Evolutionary conservation across 2,329 filamentous ascomycete species (phyloP).

Genomic region (Raffaelea arxii): DNA sequence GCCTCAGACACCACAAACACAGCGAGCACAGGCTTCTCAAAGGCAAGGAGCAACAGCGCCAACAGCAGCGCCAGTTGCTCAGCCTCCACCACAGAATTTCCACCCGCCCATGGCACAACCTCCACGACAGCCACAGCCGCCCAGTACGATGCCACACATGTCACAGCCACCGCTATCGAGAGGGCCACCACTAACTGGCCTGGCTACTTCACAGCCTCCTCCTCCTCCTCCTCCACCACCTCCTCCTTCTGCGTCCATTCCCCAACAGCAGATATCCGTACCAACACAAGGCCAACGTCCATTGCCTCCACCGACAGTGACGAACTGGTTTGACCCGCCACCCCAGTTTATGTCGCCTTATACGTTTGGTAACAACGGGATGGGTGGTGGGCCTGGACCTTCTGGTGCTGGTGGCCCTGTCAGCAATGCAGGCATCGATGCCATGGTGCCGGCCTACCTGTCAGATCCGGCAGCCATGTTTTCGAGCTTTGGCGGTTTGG

Average conservation of each 20-base stretch:
- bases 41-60: not conserved
- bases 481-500: slow-evolving; percentile 14
- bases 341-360: slow-evolving; percentile 45
- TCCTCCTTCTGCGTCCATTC: slow-evolving; percentile 17
- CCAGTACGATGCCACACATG: too few relatives aligned
- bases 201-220: not conserved
- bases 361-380: slow-evolving; percentile 27
- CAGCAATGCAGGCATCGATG: too few relatives aligned
- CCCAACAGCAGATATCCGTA: slow-evolving; percentile 23
- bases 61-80: too few relatives aligned
- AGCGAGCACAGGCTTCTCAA: slow-evolving; percentile 4
- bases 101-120: not conserved
- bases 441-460: slow-evolving; percentile 15
- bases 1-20: not conserved
- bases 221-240: not conserved
- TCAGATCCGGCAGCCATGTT: slow-evolving; percentile 14
- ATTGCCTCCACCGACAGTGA: slow-evolving; percentile 28
- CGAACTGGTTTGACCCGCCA: slow-evolving; percentile 43
- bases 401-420: too few relatives aligned
- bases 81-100: not conserved
- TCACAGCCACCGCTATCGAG: too few relatives aligned
- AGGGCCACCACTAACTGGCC: too few relatives aligned
- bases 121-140: not conserved
- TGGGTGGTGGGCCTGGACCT: slow-evolving; percentile 23
- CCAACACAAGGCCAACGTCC: not conserved